Conservation (phyloP, 1,139 yeast genomes). For the Geotrichum fermentans region DNA sequence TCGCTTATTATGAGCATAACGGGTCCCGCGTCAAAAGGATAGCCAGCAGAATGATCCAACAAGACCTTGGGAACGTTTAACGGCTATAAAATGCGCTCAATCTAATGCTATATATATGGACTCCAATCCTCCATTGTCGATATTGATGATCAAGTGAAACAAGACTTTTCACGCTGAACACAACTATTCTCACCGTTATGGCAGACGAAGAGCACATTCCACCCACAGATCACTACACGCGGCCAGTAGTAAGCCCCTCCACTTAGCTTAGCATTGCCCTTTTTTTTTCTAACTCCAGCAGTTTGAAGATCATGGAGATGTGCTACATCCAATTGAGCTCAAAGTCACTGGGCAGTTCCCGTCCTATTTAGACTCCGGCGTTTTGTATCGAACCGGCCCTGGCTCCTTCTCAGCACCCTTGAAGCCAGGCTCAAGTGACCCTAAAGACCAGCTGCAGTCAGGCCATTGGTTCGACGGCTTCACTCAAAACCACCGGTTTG, state of each 20-base stretch:
- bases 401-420: conserved; percentile 13
- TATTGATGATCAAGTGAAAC: too few species aligned
- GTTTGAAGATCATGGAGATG: conserved; percentile 14
- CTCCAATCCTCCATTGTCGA: too few species aligned
- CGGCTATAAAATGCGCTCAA: too few species aligned
- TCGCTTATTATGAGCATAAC: too few species aligned
- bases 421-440: conserved; percentile 1
- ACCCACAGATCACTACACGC: neutral
- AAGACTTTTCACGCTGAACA: too few species aligned
- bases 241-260: conserved; percentile 1
- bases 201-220: neutral
- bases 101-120: too few species aligned
- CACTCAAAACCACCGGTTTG: conserved; percentile 22
- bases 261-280: neutral
- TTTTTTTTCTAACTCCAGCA: neutral
- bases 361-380: conserved; percentile 7
- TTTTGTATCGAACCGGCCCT: conserved; percentile 17
- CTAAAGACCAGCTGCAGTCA: conserved; percentile 2
- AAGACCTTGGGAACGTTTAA: too few species aligned
- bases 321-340: conserved; percentile 1
- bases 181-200: too few species aligned
- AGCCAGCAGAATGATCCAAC: too few species aligned
- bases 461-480: conserved; percentile 25
- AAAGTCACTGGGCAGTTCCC: conserved; percentile 10
- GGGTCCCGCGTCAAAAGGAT: too few species aligned